Base-by-base conservation (phyloP, 257 asterid species). In the Nicotiana undulata region DNA sequence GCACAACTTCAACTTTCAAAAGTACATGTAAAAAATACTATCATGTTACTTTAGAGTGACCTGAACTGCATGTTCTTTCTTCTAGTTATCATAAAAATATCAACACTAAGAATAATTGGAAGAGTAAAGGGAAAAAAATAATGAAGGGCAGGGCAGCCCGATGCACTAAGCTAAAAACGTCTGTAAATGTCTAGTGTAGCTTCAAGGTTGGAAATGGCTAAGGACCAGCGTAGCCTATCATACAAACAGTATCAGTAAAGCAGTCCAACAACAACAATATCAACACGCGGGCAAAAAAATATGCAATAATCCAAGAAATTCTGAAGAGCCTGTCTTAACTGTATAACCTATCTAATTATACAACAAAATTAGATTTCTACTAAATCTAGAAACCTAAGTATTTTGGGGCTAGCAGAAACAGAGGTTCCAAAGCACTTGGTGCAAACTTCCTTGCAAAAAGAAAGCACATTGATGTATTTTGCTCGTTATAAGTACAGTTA, bases 401-500 rank as follows among this genome's bases (percentile, higher is more conserved):
- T 70, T 84, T 89, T 13, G 90, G 90, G 13, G 88, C 90, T 79
- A 87, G 82, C 70, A 84, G 49, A 86, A 89, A 84, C 75, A 89
- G 82, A 60, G 87, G 87, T 81, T 87, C 80, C 86, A 89, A 84
- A 26, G 90, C 84, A 52, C 88, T 87, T 3, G 89, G 92, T 75
- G 92, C 86, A 64, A 89, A 87, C 82, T 89, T 89, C 81, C 92
- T 87, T 3, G 89, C 90, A n/a, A 89, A 89, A 56, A 89, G 85
- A 82, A 9, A 75, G 70, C 92, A 89, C 61, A 66, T 15, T 12
- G 90, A 53, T 4, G 86, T 32, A 9, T 80, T 83, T 49, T 59
- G 82, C 17, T 81, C 86, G 34, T 85, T 89, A 67, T 87, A 89
- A 9, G 26, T n/a, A 77, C 90, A 89, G 68, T 59, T 77, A 15